phyloP scores from a whole-genome alignment of 2,329 filamentous ascomycete species.

The Ascomycota sp. region DNA sequence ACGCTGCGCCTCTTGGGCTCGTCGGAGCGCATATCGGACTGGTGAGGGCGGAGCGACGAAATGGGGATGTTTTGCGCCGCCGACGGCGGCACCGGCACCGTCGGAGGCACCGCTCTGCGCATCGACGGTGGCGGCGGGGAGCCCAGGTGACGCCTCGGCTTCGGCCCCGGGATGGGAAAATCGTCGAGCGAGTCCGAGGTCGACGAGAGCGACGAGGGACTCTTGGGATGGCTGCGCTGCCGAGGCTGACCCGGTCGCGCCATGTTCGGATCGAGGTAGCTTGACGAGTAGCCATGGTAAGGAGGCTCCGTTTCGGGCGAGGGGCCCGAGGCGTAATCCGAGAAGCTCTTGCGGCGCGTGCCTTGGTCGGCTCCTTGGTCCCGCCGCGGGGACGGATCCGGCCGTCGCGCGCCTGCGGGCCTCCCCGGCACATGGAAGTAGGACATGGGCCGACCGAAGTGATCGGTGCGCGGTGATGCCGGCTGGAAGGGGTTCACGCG shows the following conservation, averaged over 20 bases:
- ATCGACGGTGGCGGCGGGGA: constrained; percentile 10
- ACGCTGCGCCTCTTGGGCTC: constrained; percentile 16
- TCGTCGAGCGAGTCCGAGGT: constrained; percentile 14
- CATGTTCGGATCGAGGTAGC: constrained; percentile 15
- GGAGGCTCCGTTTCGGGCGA: constrained; percentile 10
- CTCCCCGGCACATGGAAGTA: constrained; percentile 22
- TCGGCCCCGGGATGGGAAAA: constrained; percentile 7
- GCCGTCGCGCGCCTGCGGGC: constrained; percentile 11
- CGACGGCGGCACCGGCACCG: constrained; percentile 10
- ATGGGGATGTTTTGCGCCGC: constrained; percentile 6
- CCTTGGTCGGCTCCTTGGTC: constrained; percentile 19
- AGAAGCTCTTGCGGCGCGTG: constrained; percentile 27
- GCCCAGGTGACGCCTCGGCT: constrained; percentile 8
- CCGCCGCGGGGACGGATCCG: constrained; percentile 14
- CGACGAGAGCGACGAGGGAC: constrained; percentile 20
- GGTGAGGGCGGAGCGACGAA: constrained; percentile 12
- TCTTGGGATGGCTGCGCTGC: constrained; percentile 28
- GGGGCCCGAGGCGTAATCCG: constrained; percentile 23
- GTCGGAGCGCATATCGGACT: constrained; percentile 14
- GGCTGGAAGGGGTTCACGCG: constrained; percentile 12
- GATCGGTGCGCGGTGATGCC: constrained; percentile 8
- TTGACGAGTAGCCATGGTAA: constrained; percentile 8
- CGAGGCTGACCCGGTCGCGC: constrained; percentile 14
- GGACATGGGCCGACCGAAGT: constrained; percentile 14
- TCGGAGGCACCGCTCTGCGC: constrained; percentile 13